These are phyloP conservation scores for Metarhizium robertsii DNA, from an alignment of 2,329 filamentous ascomycete species.

Conservation along the genomic window DNA sequence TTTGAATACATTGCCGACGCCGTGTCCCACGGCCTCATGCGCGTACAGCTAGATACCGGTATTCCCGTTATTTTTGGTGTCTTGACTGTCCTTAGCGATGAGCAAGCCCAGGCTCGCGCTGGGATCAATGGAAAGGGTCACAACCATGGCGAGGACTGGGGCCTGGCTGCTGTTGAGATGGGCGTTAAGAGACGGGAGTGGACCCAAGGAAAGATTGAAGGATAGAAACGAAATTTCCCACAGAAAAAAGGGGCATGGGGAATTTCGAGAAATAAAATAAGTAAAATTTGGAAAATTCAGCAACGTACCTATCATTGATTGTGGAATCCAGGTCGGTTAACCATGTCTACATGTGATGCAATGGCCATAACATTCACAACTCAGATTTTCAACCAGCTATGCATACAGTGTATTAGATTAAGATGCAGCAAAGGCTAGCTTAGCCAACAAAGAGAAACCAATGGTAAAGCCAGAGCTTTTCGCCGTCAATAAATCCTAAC, in stretches of 20 bases:
- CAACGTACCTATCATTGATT: neutral
- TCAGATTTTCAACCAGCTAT: no score
- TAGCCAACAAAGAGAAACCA: neutral
- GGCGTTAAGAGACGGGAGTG: conserved; percentile 79
- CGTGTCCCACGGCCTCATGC: conserved; percentile 87
- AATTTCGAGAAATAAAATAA: neutral
- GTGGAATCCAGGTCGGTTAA: neutral
- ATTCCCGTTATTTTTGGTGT: conserved; percentile 89
- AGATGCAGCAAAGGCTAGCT: neutral
- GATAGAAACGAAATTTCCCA: conserved; percentile 11
- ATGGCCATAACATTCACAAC: neutral
- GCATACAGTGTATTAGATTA: neutral
- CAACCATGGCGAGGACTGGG: conserved; percentile 97
- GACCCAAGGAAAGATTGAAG: conserved; percentile 58
- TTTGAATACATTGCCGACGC: conserved; percentile 97
- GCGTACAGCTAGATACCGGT: conserved; percentile 79
- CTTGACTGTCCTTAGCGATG: conserved; percentile 78
- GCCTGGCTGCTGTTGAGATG: conserved; percentile 86
- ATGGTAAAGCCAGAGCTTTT: conserved; percentile 1
- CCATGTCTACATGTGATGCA: neutral
- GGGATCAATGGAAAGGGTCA: conserved; percentile 61
- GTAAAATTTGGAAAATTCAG: neutral
- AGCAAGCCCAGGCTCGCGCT: conserved; percentile 78
- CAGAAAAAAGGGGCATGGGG: neutral
- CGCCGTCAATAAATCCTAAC: neutral